Percentiles rank a stretch among this genome's conserved stretches.
Conservation (phyloP, 116 monocot genomes). For the Phalaenopsis hybrid region DNA sequence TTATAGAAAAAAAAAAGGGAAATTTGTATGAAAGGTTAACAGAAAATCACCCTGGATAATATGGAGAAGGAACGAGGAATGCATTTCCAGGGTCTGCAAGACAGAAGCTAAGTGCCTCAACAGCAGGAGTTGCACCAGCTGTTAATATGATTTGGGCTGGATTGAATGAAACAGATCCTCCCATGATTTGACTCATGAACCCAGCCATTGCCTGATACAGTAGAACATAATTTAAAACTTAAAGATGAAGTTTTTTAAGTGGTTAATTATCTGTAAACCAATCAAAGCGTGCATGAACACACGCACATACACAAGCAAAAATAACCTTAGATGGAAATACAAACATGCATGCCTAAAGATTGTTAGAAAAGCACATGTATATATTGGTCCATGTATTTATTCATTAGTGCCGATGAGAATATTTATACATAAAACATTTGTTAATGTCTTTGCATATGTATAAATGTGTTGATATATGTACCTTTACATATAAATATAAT, state of each 20-base stretch:
- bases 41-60: constrained; percentile 51
- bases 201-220: constrained; percentile 37
- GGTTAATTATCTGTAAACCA: too few species aligned
- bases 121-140: constrained; percentile 55
- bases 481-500: neutral
- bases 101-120: constrained; percentile 57
- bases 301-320: too few species aligned
- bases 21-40: neutral
- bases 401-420: neutral
- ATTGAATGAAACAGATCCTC: constrained; percentile 25
- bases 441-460: neutral
- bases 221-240: neutral
- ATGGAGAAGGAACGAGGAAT: constrained; percentile 63
- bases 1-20: neutral
- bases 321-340: too few species aligned
- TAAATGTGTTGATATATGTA: neutral
- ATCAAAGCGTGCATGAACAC: too few species aligned
- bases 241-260: neutral
- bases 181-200: constrained; percentile 43
- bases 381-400: neutral
- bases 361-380: too few species aligned
- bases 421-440: neutral
- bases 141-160: constrained; percentile 47
- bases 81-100: constrained; percentile 53
- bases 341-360: too few species aligned